Percentiles rank a stretch among this genome's conserved stretches.
These are phyloP conservation scores for Butyriboletus loyo DNA, from an alignment of 768 basidiomycete genomes.

Conservation along the genomic window DNA sequence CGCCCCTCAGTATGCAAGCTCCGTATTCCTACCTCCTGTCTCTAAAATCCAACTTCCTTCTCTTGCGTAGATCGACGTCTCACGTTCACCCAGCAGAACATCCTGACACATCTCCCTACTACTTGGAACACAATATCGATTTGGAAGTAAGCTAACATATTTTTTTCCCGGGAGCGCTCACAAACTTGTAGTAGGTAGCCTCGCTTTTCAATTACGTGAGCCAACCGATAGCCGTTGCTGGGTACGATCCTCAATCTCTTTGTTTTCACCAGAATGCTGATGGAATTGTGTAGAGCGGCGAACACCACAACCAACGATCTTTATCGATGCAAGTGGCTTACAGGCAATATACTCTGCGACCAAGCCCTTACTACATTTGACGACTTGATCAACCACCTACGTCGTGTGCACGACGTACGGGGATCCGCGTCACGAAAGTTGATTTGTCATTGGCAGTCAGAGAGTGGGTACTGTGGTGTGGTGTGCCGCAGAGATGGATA, in stretches of 20 bases:
- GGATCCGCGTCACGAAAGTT: background rate
- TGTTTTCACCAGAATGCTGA: background rate
- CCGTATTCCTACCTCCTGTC: background rate
- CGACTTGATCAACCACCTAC: slow-evolving; percentile 2
- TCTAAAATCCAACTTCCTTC: background rate
- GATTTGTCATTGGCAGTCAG: slow-evolving; percentile 6
- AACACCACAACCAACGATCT: background rate
- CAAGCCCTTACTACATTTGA: background rate
- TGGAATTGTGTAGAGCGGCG: background rate
- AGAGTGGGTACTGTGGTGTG: background rate
- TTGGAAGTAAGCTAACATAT: background rate
- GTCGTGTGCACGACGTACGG: background rate
- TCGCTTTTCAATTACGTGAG: too few species aligned
- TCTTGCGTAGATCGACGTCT: background rate
- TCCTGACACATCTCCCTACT: too few species aligned
- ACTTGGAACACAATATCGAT: too few species aligned
- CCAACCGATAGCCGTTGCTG: background rate
- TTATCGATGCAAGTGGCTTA: slow-evolving; percentile 5
- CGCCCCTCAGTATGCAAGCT: background rate
- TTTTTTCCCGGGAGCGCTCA: background rate
- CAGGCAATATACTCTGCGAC: background rate
- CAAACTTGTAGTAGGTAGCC: background rate
- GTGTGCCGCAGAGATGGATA: background rate
- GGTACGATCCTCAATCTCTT: background rate
- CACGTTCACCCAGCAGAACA: too few species aligned